phyloP scores from a whole-genome alignment of 148 eudicot genomes.

The Cornus suecica region DNA sequence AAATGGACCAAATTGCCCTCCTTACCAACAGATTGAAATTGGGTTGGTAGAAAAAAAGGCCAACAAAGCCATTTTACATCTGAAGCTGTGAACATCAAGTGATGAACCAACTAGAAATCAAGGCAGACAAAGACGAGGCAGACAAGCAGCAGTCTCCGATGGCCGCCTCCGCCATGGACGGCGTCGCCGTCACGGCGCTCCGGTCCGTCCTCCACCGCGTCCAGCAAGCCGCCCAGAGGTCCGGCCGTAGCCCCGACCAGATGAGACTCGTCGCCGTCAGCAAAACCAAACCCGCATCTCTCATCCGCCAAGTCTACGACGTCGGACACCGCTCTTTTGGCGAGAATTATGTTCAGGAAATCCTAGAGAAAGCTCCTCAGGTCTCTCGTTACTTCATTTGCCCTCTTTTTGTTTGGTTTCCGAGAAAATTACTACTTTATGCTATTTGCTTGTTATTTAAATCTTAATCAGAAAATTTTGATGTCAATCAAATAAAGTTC shows the following conservation, averaged over 20 bases:
- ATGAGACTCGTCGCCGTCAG: constrained; percentile 85
- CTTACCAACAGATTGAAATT: too few species aligned
- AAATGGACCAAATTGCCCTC: too few species aligned
- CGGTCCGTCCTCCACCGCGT: constrained; percentile 75
- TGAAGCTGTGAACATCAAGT: background rate
- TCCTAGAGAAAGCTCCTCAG: constrained; percentile 91
- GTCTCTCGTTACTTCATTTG: constrained; percentile 25
- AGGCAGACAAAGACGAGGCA: background rate
- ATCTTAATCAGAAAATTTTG: too few species aligned
- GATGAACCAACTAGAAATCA: constrained; percentile 23
- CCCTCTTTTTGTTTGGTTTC: background rate
- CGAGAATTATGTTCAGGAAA: constrained; percentile 90
- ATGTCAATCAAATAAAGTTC: too few species aligned
- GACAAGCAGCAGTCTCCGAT: constrained; percentile 19
- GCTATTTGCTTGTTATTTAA: too few species aligned
- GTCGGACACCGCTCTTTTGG: constrained; percentile 90
- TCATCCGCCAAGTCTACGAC: constrained; percentile 81
- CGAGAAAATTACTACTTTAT: too few species aligned
- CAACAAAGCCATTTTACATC: background rate
- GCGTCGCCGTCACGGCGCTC: constrained; percentile 74
- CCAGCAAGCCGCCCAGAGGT: constrained; percentile 59
- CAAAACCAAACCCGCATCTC: constrained; percentile 80
- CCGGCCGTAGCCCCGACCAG: constrained; percentile 61
- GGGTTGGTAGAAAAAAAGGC: background rate
- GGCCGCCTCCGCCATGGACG: constrained; percentile 60